A percentile compares a stretch with the other conserved stretches of the same genome.
Evolutionary conservation across 2,329 filamentous ascomycete species (phyloP).

Genomic region (Sporothrix brunneoviolacea): DNA sequence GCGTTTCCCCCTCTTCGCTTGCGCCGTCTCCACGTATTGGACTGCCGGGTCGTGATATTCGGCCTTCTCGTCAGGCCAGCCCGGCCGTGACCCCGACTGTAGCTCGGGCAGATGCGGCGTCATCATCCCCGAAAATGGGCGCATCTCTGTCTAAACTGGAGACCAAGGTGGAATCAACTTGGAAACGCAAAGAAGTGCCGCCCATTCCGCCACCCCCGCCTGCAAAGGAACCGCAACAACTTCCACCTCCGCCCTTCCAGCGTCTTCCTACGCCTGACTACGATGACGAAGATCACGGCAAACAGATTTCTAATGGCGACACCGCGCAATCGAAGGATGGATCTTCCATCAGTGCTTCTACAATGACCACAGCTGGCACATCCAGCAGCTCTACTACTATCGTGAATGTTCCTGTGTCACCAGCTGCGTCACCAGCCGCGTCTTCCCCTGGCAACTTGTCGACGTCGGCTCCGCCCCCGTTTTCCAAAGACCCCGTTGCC

Average conservation of each 20-base stretch:
- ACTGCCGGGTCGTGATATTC: constrained; percentile 26
- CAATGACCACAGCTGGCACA: background rate
- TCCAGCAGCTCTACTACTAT: constrained; percentile 17
- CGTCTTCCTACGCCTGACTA: constrained; percentile 46
- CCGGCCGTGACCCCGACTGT: constrained; percentile 1
- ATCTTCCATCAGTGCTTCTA: background rate
- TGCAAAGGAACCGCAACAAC: constrained; percentile 6
- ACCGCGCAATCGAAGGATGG: background rate
- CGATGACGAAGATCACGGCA: constrained; percentile 34
- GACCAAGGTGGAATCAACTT: constrained; percentile 19
- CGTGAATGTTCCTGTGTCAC: constrained; percentile 36
- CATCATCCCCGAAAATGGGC: constrained; percentile 22
- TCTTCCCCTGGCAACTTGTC: background rate
- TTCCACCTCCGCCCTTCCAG: constrained; percentile 17
- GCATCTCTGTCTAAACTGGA: constrained; percentile 22
- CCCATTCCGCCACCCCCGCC: constrained; percentile 4
- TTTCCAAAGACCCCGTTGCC: background rate
- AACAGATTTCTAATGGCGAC: constrained; percentile 10
- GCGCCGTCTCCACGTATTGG: constrained; percentile 10
- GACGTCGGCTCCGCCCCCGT: background rate
- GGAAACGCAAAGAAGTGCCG: constrained; percentile 9
- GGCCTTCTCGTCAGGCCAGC: constrained; percentile 18
- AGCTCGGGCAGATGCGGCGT: background rate
- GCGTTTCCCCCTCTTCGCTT: background rate
- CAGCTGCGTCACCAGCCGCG: constrained; percentile 37